These are phyloP conservation scores for Dactylellina leptospora DNA, from an alignment of 2,329 filamentous ascomycete genomes.

Conservation along the genomic window DNA sequence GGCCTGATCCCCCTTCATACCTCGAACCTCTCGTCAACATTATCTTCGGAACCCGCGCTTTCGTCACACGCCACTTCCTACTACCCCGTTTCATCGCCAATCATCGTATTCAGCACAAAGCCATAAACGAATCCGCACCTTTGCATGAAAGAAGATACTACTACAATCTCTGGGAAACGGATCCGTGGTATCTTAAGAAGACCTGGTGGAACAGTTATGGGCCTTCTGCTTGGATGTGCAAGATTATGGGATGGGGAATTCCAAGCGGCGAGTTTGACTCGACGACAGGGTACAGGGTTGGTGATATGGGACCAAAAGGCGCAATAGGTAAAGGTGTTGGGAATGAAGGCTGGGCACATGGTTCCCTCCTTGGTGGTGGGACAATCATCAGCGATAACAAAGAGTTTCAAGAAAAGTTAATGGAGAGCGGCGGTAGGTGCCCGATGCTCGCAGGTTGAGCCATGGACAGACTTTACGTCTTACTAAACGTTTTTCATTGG, in stretches of 20 bases:
- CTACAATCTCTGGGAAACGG: slow-evolving; percentile 66
- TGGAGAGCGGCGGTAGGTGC: slow-evolving; percentile 23
- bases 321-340: slow-evolving; percentile 61
- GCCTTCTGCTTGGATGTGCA: slow-evolving; percentile 65
- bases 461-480: too few species aligned
- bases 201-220: slow-evolving; percentile 72
- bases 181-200: slow-evolving; percentile 72
- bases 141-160: slow-evolving; percentile 62
- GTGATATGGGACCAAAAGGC: slow-evolving; percentile 70
- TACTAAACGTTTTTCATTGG: too few species aligned
- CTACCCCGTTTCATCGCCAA: slow-evolving; percentile 67
- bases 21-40: slow-evolving; percentile 62
- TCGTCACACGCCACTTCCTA: slow-evolving; percentile 68
- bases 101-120: slow-evolving; percentile 62
- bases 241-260: slow-evolving; percentile 63
- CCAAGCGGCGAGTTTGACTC: slow-evolving; percentile 64
- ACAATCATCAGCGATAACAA: slow-evolving; percentile 2
- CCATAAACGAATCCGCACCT: slow-evolving; percentile 65
- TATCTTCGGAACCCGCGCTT: slow-evolving; percentile 66
- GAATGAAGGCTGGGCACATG: slow-evolving; percentile 43
- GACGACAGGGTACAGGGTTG: slow-evolving; percentile 66
- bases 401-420: not conserved
- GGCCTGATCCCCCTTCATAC: slow-evolving; percentile 26
- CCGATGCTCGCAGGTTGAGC: slow-evolving; percentile 37
- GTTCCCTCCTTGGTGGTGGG: slow-evolving; percentile 21